Evolutionary conservation across 1,284 basidiomycete genomes (phyloP), one percentile per base, ranked within the genome.

Genomic region (Athelia sp.): DNA sequence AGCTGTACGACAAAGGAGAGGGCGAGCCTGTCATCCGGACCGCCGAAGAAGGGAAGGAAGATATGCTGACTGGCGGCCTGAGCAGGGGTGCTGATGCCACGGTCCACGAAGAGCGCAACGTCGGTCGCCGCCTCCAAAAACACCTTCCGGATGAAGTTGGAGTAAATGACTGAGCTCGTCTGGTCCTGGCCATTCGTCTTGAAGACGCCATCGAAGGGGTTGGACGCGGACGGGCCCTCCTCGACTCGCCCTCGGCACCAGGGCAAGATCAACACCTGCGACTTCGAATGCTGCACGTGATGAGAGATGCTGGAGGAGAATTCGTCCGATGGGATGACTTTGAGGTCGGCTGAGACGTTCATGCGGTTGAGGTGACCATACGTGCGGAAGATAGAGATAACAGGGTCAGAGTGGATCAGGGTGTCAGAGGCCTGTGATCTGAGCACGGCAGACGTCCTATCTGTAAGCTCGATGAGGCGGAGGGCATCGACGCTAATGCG

Each of bases 11-110:
- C 76, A 58, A 95, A 82, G 32, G 78, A 70, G 21, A 97, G 71
- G 0, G 92, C 90, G 9, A 91, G 76, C 2, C 94, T 81, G 62
- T 97, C 94, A 65, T 98, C 94, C 0, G 91, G 86, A 0, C 94
- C 94, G 46, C 93, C 94, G 63, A 93, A 88, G 78, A 96, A 97
- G 0, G 90, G 88, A 34, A 96, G 65, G 70, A 94, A 86, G 47
- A 94, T 66, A 57, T 90, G 90, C 56, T 84, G 80, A 29, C 61
- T 55, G 26, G 51, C 59, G 53, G 45, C 49, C 57, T 45, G 49
- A 50, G 23, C 57, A 29, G 13, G 58, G 36, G 36, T 21, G 36
- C n/a, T 40, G 43, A 56, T 50, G 3, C 78, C 76, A 29, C 79
- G 74, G 58, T 95, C 92, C 49, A 95, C 78, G 64, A 93, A 91